phyloP scores from a whole-genome alignment of 176 grass and related monocot genomes.

The Musa troglodytarum region DNA sequence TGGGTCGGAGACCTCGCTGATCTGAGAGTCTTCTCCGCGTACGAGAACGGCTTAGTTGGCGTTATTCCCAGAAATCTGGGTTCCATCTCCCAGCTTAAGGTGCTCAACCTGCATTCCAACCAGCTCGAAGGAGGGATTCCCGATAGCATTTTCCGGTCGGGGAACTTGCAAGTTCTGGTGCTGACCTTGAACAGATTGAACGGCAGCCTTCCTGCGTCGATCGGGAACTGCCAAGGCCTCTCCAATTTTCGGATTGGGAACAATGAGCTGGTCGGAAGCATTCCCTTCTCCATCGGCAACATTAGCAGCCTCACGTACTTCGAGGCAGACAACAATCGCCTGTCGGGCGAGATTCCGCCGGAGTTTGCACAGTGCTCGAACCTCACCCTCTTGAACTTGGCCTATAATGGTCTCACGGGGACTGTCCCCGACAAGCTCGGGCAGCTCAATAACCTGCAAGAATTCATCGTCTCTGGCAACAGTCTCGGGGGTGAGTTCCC shows the following conservation, averaged over 20 bases:
- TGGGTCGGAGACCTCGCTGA: constrained; percentile 49
- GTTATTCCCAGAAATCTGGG: constrained; percentile 57
- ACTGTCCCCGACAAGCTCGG: constrained; percentile 45
- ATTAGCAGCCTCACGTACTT: constrained; percentile 76
- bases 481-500: constrained; percentile 55
- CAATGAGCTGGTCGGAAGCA: constrained; percentile 50
- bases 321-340: constrained; percentile 69
- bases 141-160: constrained; percentile 54
- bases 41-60: constrained; percentile 66
- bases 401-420: constrained; percentile 57
- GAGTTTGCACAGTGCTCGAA: constrained; percentile 67
- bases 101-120: constrained; percentile 93
- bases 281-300: constrained; percentile 58
- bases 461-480: constrained; percentile 65
- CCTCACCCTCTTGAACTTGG: constrained; percentile 77
- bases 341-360: constrained; percentile 51
- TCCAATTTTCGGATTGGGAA: constrained; percentile 83
- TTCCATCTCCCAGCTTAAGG: constrained; percentile 38
- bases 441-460: constrained; percentile 66
- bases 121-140: constrained; percentile 60
- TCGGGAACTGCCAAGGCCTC: constrained; percentile 52
- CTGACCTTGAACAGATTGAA: constrained; percentile 76
- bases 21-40: constrained; percentile 68
- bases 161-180: constrained; percentile 54
- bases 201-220: constrained; percentile 49